A percentile compares a stretch with the other conserved stretches of the same genome.
Evolutionary conservation across 192 early-diverging fungal species (phyloP).

Genomic region (Coemansia sp.): DNA sequence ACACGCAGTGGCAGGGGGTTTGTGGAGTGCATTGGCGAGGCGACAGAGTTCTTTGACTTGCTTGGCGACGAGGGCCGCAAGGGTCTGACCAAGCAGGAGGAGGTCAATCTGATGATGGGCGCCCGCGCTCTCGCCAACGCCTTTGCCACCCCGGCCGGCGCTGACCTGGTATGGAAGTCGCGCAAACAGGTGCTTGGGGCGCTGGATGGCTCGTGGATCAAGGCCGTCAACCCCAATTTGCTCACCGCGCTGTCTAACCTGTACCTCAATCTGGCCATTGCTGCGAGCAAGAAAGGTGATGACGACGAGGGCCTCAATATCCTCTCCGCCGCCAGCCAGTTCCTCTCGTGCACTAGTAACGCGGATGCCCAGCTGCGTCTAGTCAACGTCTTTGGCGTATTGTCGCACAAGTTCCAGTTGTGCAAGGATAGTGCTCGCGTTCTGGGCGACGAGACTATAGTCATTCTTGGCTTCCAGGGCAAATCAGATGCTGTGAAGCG

Average conservation of each 20-base stretch:
- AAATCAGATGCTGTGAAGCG: conserved; percentile 23
- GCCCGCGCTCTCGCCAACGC: conserved; percentile 70
- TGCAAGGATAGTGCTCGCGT: conserved; percentile 52
- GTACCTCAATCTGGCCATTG: conserved; percentile 41
- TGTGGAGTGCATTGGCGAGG: conserved; percentile 38
- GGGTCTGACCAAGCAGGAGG: conserved; percentile 38
- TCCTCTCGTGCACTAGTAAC: conserved; percentile 20
- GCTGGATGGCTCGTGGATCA: conserved; percentile 32
- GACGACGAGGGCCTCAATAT: conserved; percentile 43
- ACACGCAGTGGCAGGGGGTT: conserved; percentile 42
- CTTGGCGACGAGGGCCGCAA: background rate
- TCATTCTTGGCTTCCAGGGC: conserved; percentile 39
- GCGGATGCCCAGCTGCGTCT: conserved; percentile 45
- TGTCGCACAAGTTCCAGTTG: conserved; percentile 41
- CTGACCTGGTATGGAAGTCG: conserved; percentile 31
- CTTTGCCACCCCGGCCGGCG: conserved; percentile 60
- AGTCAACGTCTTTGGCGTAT: conserved; percentile 44
- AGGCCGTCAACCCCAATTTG: conserved; percentile 29
- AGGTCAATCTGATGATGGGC: conserved; percentile 79
- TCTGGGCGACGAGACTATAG: conserved; percentile 42
- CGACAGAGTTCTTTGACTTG: conserved; percentile 35
- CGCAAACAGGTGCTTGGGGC: conserved; percentile 28
- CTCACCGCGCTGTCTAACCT: conserved; percentile 27
- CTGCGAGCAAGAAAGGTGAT: conserved; percentile 11
- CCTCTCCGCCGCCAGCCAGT: conserved; percentile 32